Base-by-base conservation (phyloP, 2,329 filamentous ascomycete genomes). In the Fusarium solani-melongenae region DNA sequence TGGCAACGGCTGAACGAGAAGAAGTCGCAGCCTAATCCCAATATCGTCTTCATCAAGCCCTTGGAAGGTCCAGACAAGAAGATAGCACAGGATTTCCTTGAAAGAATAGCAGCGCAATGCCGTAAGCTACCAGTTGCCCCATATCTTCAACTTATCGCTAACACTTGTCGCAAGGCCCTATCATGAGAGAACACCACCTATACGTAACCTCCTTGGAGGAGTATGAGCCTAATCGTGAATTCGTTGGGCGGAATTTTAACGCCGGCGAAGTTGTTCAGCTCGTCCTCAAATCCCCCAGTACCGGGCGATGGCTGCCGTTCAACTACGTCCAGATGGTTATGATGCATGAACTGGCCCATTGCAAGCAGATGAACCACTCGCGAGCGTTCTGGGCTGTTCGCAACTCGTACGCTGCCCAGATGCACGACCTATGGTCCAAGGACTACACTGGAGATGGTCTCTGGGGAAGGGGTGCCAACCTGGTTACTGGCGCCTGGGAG, bases 311-410 rank as follows among this genome's bases (percentile, higher is more conserved):
- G 94, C 85, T 97, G 24, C 93, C 93, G 0, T 95, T 96, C 79
- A 87, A 90, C 70, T 94, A 95, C 78, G 93, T 97, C 17, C 93
- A 96, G 82, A 96, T 96, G 93, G 94, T 97, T 74, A 97, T 97
- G 94, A 95, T 97, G 90, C 94, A 97, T 80, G 94, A 96, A 85
- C 85, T 97, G 33, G 94, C 94, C 4, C 94, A 97, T 81, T 95
- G 93, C 86, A 93, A 94, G 81, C 92, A 97, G 80, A 97, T 97
- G 95, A 97, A 97, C 81, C 94, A 97, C 80, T 92, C 91, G 2
- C 88, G 89, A 64, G 90, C 89, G 3, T 97, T 97, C 78, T 97
- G 94, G 94, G 88, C 89, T 11, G 92, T 95, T 20, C 86, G 94
- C 55, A 93, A 96, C 81, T 83, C 86, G 46, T 96, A 93, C 78